Base-by-base conservation (phyloP, 768 basidiomycete species). In the Suillus sp. region DNA sequence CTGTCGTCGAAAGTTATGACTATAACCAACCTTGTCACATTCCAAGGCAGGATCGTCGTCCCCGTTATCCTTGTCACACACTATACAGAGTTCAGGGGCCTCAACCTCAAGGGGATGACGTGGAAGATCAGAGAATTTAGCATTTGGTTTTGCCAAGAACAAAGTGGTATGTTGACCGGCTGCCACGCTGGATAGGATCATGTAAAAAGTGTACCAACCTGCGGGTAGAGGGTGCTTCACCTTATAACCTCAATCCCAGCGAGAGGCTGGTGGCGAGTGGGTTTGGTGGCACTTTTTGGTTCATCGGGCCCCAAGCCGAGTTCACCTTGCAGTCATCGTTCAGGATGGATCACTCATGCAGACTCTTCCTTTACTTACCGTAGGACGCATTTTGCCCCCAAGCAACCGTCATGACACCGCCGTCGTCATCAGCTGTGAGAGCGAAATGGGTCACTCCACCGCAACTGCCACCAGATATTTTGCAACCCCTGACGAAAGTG, bases 361-460 rank as follows among this genome's bases (percentile, higher is more conserved):
- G 38, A 22, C 34, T 37, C 9, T 8, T 10, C 27, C 53, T 0
- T 37, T 0, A 9, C 78, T 25, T 63, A 88, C 91, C 90, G 69
- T 93, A 92, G n/a, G 85, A 83, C n/a, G 91, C 91, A 66, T 91
- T 92, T 71, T 93, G 91, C 1, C 91, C 91, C 83, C 89, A 93
- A 4, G 87, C 89, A 34, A 96, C 88, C 4, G 92, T 92, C 89
- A 96, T 93, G 0, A 86, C 78, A n/a, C 78, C 74, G 37, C 79
- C 86, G 45, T 92, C 90, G 18, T 92, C 89, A 56, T 95, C 93
- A 3, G 86, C 82, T 0, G 90, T 85, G 34, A 91, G 79, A 7
- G 89, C 81, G 81, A 92, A 97, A 71, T 96, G 92, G 0, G 95
- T 95, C 18, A 95, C 93, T 20, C 95, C 95, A 37, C 96, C 96